Evolutionary conservation across 306 rosid species (phyloP).

Genomic region (Acacia crassicarpa): DNA sequence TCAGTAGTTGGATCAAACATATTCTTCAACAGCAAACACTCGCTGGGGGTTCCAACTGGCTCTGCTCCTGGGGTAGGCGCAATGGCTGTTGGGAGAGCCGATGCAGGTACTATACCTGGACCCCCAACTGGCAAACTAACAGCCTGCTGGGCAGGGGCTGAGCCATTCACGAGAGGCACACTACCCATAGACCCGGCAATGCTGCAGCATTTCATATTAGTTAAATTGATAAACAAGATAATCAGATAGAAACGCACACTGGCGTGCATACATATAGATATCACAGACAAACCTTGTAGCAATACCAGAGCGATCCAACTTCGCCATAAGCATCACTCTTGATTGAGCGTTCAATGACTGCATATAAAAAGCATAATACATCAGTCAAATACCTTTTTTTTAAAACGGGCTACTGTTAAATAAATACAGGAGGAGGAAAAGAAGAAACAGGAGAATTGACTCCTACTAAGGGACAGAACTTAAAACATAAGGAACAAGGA

Average conservation of each 20-base stretch:
- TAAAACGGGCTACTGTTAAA: background rate
- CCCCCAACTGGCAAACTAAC: conserved; percentile 68
- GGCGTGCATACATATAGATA: background rate
- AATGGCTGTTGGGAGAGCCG: conserved; percentile 54
- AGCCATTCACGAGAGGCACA: conserved; percentile 65
- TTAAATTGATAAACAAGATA: conserved; percentile 6
- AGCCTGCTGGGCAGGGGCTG: conserved; percentile 55
- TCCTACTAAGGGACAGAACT: background rate
- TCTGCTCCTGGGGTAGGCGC: conserved; percentile 52
- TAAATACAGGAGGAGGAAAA: too few relatives aligned
- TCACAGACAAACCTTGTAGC: conserved; percentile 74
- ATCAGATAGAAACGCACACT: background rate
- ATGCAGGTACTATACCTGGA: conserved; percentile 52
- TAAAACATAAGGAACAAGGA: background rate
- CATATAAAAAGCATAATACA: conserved; percentile 24
- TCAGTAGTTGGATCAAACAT: conserved; percentile 95
- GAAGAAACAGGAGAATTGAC: background rate
- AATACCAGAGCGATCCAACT: conserved; percentile 92
- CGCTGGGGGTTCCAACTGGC: conserved; percentile 83
- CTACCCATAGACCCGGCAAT: conserved; percentile 37
- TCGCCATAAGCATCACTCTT: conserved; percentile 92
- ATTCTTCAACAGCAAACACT: conserved; percentile 86
- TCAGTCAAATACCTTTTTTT: conserved; percentile 13
- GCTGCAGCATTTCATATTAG: conserved; percentile 47
- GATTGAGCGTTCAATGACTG: conserved; percentile 97